Evolutionary conservation across 192 early-diverging fungal genomes (phyloP).

Genomic region (Phlyctochytrium planicorne): DNA sequence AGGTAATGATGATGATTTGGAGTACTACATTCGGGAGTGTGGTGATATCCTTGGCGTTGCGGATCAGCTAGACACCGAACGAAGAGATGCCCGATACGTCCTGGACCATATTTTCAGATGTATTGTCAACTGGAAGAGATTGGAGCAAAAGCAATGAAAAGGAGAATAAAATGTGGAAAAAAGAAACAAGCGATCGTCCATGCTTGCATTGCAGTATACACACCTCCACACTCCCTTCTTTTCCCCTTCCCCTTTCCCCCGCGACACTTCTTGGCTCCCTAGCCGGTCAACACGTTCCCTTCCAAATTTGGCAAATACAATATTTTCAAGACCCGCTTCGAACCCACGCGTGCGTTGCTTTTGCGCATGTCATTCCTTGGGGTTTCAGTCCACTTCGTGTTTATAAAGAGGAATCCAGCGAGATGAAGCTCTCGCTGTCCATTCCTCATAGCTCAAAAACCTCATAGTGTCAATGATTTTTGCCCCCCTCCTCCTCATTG

Average conservation of each 20-base stretch:
- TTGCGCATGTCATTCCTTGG: too few relatives aligned
- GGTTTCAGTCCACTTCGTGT: too few relatives aligned
- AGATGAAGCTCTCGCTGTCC: too few relatives aligned
- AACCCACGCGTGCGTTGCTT: too few relatives aligned
- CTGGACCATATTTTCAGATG: constrained; percentile 55
- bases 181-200: not conserved
- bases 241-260: not conserved
- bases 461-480: too few relatives aligned
- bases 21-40: constrained; percentile 64
- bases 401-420: too few relatives aligned
- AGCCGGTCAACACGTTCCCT: not conserved
- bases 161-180: too few relatives aligned
- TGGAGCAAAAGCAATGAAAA: constrained; percentile 45
- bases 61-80: constrained; percentile 45
- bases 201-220: not conserved
- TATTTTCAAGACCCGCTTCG: too few relatives aligned
- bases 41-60: constrained; percentile 57
- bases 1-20: constrained; percentile 62
- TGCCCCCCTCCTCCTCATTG: too few relatives aligned
- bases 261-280: not conserved
- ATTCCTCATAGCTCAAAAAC: too few relatives aligned
- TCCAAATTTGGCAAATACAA: too few relatives aligned
- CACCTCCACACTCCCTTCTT: not conserved
- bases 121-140: constrained; percentile 62
- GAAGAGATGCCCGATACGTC: constrained; percentile 50